Evolutionary conservation across 345 rosid genomes (phyloP).

Genomic region (Populus pruinosa): DNA sequence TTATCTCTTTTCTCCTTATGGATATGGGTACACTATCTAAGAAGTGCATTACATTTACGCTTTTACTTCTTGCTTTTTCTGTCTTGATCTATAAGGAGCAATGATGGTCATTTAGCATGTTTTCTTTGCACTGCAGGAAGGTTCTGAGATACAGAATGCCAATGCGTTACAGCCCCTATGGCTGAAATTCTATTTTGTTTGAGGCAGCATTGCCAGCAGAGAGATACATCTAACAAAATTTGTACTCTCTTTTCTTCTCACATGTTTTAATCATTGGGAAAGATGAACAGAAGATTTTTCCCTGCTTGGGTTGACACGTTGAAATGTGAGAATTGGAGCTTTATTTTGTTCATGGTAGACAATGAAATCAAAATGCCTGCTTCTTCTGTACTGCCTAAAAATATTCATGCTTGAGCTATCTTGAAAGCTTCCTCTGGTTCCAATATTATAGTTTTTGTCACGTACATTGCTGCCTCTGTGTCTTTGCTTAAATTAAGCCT

Average conservation of each 20-base stretch:
- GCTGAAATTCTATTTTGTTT: conserved; percentile 21
- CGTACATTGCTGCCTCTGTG: neutral
- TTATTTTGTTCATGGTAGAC: neutral
- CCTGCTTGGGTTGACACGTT: neutral
- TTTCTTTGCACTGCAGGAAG: conserved; percentile 45
- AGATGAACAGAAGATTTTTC: neutral
- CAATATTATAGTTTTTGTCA: neutral
- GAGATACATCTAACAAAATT: neutral
- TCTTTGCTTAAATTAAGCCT: neutral
- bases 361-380: neutral
- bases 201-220: neutral
- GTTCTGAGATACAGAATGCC: conserved; percentile 57
- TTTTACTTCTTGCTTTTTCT: neutral
- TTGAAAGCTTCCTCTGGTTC: neutral
- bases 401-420: neutral
- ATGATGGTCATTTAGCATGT: neutral
- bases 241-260: neutral
- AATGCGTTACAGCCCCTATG: conserved; percentile 65
- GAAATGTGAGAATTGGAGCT: conserved; percentile 1
- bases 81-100: neutral
- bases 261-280: neutral
- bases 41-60: neutral
- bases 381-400: neutral
- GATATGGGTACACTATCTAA: conserved; percentile 49
- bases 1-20: conserved; percentile 50